Evolutionary conservation across 257 asterid species (phyloP).

Genomic region (Ilex asprella): DNA sequence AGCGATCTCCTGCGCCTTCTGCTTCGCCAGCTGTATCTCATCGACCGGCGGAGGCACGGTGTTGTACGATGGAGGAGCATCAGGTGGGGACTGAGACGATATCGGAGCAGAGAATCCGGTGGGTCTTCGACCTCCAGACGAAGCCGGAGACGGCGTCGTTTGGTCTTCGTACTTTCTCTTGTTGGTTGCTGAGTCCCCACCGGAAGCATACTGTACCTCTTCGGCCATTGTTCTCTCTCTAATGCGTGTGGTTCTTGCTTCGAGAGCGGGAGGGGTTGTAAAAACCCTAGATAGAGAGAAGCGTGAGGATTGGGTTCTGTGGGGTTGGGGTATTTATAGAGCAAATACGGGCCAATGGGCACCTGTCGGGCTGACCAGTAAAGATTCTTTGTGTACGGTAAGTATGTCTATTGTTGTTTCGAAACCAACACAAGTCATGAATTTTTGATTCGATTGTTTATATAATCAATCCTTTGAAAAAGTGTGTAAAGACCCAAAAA

Average conservation of each 20-base stretch:
- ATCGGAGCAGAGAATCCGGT: slow-evolving; percentile 73
- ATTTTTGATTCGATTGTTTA: too few relatives aligned
- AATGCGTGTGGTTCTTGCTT: not conserved
- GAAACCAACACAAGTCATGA: too few relatives aligned
- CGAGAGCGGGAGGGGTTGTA: not conserved
- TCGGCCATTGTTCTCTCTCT: slow-evolving; percentile 17
- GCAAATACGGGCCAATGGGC: too few relatives aligned
- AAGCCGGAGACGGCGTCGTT: slow-evolving; percentile 44
- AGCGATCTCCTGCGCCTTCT: slow-evolving; percentile 91
- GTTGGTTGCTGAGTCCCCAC: slow-evolving; percentile 9
- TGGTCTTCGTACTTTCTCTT: slow-evolving; percentile 62
- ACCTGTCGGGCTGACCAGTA: too few relatives aligned
- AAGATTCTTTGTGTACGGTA: too few relatives aligned
- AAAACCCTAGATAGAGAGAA: slow-evolving; percentile 15
- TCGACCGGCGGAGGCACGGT: slow-evolving; percentile 76
- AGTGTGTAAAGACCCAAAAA: too few relatives aligned
- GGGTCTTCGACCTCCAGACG: slow-evolving; percentile 33
- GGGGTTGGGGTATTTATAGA: too few relatives aligned
- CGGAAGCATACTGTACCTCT: slow-evolving; percentile 17
- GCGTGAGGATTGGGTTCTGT: too few relatives aligned
- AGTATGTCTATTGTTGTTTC: too few relatives aligned
- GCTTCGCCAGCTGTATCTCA: slow-evolving; percentile 85
- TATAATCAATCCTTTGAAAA: too few relatives aligned
- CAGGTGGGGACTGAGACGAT: slow-evolving; percentile 43
- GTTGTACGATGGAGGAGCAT: slow-evolving; percentile 51